Percentiles rank a stretch among this genome's conserved stretches.
phyloP scores from a whole-genome alignment of 441 rosid genomes.

The Jatropha multifida region DNA sequence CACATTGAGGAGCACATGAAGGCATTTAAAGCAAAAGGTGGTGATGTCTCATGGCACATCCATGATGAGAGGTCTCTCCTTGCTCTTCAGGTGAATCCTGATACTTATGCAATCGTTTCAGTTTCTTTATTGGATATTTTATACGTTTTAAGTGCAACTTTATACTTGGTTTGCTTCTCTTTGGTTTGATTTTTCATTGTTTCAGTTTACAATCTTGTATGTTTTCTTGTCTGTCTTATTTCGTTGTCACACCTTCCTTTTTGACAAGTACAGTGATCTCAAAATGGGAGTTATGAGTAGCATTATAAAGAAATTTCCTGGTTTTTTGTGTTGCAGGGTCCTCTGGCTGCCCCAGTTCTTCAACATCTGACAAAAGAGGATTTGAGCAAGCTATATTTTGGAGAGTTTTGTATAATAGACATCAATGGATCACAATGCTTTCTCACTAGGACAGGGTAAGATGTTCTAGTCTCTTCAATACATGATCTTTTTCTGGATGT shows the following conservation, averaged over 20 bases:
- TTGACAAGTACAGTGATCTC: neutral
- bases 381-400: constrained; percentile 87
- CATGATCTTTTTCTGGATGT: neutral
- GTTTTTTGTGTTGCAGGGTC: constrained; percentile 56
- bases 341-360: constrained; percentile 87
- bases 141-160: neutral
- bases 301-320: constrained; percentile 7
- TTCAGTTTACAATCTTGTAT: neutral
- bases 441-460: constrained; percentile 91
- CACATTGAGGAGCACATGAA: constrained; percentile 96
- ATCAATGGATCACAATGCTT: constrained; percentile 79
- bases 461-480: constrained; percentile 1
- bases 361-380: constrained; percentile 85
- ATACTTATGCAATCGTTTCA: neutral
- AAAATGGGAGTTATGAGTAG: neutral
- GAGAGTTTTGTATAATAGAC: constrained; percentile 75
- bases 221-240: neutral
- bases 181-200: neutral
- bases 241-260: neutral
- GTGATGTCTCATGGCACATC: constrained; percentile 93
- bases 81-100: constrained; percentile 73
- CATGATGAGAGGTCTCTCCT: constrained; percentile 99
- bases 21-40: constrained; percentile 84
- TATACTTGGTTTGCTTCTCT: neutral
- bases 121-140: neutral